phyloP scores from a whole-genome alignment of 2,329 filamentous ascomycete genomes.

The Rutstroemia sp. region DNA sequence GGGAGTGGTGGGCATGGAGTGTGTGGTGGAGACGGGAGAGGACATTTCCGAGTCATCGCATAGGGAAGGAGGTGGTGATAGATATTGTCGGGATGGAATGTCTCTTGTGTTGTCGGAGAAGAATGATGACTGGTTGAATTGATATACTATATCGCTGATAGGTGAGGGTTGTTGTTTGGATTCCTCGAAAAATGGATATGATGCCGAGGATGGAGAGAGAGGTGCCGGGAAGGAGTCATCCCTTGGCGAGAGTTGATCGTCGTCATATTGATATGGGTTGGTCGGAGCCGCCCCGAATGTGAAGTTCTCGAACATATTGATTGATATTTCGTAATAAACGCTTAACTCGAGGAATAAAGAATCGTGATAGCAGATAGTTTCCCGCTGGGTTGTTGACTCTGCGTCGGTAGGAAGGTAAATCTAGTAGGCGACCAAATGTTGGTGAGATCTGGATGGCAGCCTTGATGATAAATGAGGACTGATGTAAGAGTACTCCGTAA shows the following conservation, averaged over 20 bases:
- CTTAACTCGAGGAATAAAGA: neutral
- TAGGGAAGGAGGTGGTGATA: constrained; percentile 8
- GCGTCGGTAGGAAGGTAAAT: neutral
- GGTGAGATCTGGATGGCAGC: too few species aligned
- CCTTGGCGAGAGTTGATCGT: constrained; percentile 4
- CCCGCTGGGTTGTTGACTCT: neutral
- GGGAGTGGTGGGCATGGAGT: constrained; percentile 3
- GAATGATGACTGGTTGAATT: neutral
- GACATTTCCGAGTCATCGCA: neutral
- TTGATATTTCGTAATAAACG: neutral
- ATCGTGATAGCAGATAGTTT: neutral
- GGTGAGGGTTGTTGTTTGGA: neutral
- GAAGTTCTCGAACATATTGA: constrained; percentile 6
- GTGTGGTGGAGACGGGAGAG: neutral
- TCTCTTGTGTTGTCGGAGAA: neutral
- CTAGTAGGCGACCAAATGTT: too few species aligned
- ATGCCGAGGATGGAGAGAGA: neutral
- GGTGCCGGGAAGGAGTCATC: constrained; percentile 1
- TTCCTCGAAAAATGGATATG: neutral
- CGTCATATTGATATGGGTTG: constrained; percentile 1
- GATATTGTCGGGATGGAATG: neutral
- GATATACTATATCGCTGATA: neutral
- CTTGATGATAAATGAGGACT: too few species aligned
- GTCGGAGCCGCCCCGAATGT: constrained; percentile 6
- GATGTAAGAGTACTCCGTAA: too few species aligned